Base-by-base conservation (phyloP, 345 rosid species). In the Sisymbrium altissimum region DNA sequence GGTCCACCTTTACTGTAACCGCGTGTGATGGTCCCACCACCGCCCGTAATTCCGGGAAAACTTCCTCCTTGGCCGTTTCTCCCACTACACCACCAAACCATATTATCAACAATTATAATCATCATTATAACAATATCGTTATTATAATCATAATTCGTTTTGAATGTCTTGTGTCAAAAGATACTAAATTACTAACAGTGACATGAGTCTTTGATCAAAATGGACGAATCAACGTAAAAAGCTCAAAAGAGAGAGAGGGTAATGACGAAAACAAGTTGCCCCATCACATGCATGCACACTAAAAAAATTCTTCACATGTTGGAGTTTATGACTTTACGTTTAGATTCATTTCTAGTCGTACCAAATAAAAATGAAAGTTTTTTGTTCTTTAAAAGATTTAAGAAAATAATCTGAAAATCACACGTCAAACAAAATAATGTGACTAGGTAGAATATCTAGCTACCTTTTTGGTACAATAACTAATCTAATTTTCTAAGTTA, bases 1-100 rank as follows among this genome's bases (percentile, higher is more conserved):
- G 84, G 56, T 82, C 85, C 90, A 43, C 65, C 49, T 9, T 77
- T 80, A 32, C 49, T 63, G 71, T 83, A 83, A 58, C 89, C 92
- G 0, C 89, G 88, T 72, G 80, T 64, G 14, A 87, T 64, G 66
- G 53, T 41, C 79, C 84, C 73, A 73, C 67, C 86, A 10, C 80
- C 76, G 58, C 41, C 72, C 17, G 71, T 64, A 6, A 70, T 70
- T 71, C 80, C 81, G 13, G 72, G 19, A 14, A 71, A 49, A 5
- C 55, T 46, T 66, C 69, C 81, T 58, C 81, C 77, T 59, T 49
- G 81, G 57, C 73, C 77, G 64, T 77, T 66, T 78, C 69, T 87
- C 81, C 84, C 95, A 74, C 82, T 74, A 46, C 50, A 74, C 43
- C 39, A 66, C 50, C 69, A 65, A 64, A 65, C 36, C 65, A 53